These are phyloP conservation scores for Bassia scoparia DNA, from an alignment of 148 eudicot species.

Conservation along the genomic window DNA sequence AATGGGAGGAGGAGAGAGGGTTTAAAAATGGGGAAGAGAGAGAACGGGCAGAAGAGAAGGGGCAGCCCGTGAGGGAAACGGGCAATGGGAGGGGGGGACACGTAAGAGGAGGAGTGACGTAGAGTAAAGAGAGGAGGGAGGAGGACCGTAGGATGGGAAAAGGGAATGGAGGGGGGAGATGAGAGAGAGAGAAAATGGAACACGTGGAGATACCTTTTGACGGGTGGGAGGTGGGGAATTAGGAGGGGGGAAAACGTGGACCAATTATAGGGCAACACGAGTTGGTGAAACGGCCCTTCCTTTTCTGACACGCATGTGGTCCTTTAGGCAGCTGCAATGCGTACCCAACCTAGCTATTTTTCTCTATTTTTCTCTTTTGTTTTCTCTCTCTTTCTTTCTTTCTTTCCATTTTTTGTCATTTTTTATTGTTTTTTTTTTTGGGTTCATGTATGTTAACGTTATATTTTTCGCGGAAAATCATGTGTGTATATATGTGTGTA, in stretches of 20 bases:
- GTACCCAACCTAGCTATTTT: background rate
- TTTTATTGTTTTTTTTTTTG: no score
- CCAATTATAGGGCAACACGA: slow-evolving; percentile 40
- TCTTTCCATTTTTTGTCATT: no score
- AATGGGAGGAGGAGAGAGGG: background rate
- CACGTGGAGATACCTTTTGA: slow-evolving; percentile 44
- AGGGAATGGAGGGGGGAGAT: slow-evolving; percentile 36
- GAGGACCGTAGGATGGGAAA: background rate
- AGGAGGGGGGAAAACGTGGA: slow-evolving; percentile 34
- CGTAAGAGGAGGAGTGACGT: slow-evolving; percentile 43
- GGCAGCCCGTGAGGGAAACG: slow-evolving; percentile 45
- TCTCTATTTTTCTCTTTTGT: background rate
- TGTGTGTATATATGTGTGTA: no score
- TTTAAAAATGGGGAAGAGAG: slow-evolving; percentile 1
- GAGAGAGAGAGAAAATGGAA: slow-evolving; percentile 3
- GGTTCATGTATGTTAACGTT: no score
- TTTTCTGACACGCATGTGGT: slow-evolving; percentile 74
- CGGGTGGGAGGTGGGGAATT: slow-evolving; percentile 26
- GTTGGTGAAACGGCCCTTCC: slow-evolving; percentile 12
- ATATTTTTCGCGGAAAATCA: no score
- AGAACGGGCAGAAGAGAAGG: slow-evolving; percentile 21
- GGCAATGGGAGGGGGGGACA: slow-evolving; percentile 49
- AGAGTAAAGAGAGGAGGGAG: slow-evolving; percentile 18
- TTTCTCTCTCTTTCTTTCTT: background rate
- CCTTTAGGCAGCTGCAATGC: slow-evolving; percentile 13